Evolutionary conservation across 1,284 basidiomycete species (phyloP).

Genomic region (Schizopora paradoxa): DNA sequence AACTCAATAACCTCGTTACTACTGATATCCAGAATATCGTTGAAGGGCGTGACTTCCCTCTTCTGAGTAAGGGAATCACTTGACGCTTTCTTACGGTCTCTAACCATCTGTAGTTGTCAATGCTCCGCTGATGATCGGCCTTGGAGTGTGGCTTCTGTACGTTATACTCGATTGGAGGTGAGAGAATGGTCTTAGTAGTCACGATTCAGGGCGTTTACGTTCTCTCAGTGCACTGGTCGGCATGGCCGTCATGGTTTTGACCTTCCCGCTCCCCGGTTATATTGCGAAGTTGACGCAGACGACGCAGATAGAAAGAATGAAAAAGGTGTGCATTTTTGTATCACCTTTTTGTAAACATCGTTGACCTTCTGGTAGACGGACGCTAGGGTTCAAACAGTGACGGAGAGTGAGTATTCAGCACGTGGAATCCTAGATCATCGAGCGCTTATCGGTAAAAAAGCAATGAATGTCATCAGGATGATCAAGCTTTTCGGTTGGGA

Average conservation of each 20-base stretch:
- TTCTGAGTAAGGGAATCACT: slow-evolving; percentile 24
- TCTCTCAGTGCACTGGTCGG: slow-evolving; percentile 43
- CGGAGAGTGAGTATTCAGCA: slow-evolving; percentile 35
- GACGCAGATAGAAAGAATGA: slow-evolving; percentile 25
- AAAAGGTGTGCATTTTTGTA: slow-evolving; percentile 23
- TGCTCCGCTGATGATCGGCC: slow-evolving; percentile 39
- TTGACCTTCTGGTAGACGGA: slow-evolving; percentile 34
- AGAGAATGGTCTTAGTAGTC: neutral
- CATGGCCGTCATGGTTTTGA: slow-evolving; percentile 32
- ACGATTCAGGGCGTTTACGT: neutral
- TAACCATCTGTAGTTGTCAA: slow-evolving; percentile 25
- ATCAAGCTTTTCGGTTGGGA: slow-evolving; percentile 73
- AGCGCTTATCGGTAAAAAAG: slow-evolving; percentile 18
- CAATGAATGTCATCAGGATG: slow-evolving; percentile 48
- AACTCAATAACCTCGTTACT: slow-evolving; percentile 55
- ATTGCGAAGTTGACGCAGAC: slow-evolving; percentile 22
- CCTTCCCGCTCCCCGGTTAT: slow-evolving; percentile 35
- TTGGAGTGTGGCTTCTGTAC: slow-evolving; percentile 40
- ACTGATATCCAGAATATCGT: slow-evolving; percentile 44
- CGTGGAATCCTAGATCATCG: slow-evolving; percentile 4
- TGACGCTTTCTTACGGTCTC: neutral
- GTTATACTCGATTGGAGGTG: slow-evolving; percentile 39
- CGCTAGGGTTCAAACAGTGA: slow-evolving; percentile 42
- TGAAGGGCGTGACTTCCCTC: slow-evolving; percentile 38
- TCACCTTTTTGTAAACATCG: slow-evolving; percentile 27